A percentile compares a stretch with the other conserved stretches of the same genome.
phyloP scores from a whole-genome alignment of 106 monocot genomes.

The Acorus calamus region DNA sequence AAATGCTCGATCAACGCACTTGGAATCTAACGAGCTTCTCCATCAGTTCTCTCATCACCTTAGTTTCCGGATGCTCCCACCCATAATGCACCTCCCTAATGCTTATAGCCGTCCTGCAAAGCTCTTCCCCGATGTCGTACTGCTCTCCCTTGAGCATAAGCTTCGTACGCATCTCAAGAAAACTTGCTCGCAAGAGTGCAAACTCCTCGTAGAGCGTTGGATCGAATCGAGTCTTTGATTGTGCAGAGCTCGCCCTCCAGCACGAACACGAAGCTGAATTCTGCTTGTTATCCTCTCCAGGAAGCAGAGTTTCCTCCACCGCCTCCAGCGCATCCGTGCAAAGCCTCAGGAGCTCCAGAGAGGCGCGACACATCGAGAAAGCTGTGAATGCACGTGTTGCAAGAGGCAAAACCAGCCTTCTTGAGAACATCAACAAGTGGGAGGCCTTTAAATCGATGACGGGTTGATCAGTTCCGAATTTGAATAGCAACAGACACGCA shows the following conservation, averaged over 20 bases:
- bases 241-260: background rate
- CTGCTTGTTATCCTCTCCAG: background rate
- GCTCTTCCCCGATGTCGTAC: background rate
- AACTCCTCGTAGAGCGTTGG: constrained; percentile 20
- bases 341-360: constrained; percentile 38
- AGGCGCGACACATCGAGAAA: constrained; percentile 18
- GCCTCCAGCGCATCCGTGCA: constrained; percentile 35
- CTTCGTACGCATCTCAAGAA: background rate
- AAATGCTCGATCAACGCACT: too few relatives aligned
- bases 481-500: constrained; percentile 57
- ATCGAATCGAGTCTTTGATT: constrained; percentile 11
- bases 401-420: constrained; percentile 30
- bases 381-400: constrained; percentile 13
- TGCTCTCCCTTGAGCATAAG: background rate
- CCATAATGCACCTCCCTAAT: background rate
- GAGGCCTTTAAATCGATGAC: constrained; percentile 10
- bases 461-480: constrained; percentile 30
- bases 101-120: background rate
- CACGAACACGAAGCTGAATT: background rate
- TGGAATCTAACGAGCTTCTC: background rate
- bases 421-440: constrained; percentile 39
- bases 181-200: background rate
- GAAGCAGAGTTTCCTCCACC: constrained; percentile 20
- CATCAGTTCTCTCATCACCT: background rate
- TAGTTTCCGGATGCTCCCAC: background rate